These are phyloP conservation scores for Aspergillus piperis DNA, from an alignment of 2,329 filamentous ascomycete species.

Conservation along the genomic window DNA sequence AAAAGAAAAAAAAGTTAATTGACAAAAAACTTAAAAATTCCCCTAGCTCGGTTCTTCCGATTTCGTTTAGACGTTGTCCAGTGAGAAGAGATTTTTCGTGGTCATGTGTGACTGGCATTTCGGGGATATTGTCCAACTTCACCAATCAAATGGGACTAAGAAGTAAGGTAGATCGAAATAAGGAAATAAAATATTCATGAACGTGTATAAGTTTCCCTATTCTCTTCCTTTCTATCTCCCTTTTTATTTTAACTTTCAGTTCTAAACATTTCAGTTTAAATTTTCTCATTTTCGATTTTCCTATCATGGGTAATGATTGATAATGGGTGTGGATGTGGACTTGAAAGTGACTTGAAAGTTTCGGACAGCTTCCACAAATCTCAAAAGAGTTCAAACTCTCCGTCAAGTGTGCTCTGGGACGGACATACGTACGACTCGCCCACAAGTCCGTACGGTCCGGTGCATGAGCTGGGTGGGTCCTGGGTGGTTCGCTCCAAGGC, in stretches of 20 bases:
- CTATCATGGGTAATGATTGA: not conserved
- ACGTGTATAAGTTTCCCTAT: too few species aligned
- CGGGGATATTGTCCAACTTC: not conserved
- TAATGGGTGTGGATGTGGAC: not conserved
- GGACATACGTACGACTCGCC: constrained; percentile 6
- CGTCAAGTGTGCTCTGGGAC: not conserved
- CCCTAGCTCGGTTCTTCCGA: not conserved
- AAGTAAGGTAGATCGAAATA: too few species aligned
- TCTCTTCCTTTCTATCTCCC: too few species aligned
- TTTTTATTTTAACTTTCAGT: too few species aligned
- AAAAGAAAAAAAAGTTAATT: too few species aligned
- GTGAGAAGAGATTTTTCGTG: not conserved
- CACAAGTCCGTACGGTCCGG: constrained; percentile 21
- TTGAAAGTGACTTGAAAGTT: not conserved
- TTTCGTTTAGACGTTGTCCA: too few species aligned
- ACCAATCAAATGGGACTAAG: not conserved
- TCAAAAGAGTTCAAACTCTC: not conserved
- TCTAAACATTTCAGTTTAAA: too few species aligned
- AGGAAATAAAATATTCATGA: too few species aligned
- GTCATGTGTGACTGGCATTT: not conserved
- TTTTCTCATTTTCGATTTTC: too few species aligned
- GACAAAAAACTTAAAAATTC: not conserved
- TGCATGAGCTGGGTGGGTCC: constrained; percentile 32
- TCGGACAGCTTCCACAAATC: not conserved
- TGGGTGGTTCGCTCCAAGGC: constrained; percentile 6